phyloP scores from a whole-genome alignment of 768 basidiomycete species.

The Boletus bicolor region DNA sequence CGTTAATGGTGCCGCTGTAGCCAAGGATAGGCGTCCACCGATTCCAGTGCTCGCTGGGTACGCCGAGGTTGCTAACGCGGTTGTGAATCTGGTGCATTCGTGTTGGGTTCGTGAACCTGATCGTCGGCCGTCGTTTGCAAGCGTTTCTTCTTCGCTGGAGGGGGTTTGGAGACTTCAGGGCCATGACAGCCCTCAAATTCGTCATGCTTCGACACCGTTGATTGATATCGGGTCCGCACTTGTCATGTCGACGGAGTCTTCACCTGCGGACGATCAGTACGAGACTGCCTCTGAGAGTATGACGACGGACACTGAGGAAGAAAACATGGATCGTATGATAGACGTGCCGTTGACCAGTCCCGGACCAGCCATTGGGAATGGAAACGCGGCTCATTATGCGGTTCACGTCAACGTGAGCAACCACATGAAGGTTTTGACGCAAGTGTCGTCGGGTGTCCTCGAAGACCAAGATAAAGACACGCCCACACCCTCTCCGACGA shows the following conservation, averaged over 20 bases:
- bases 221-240: not conserved
- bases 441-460: not conserved
- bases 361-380: not conserved
- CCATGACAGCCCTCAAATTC: not conserved
- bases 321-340: slow-evolving; percentile 9
- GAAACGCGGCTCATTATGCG: not conserved
- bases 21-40: slow-evolving; percentile 48
- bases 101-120: slow-evolving; percentile 59
- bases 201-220: not conserved
- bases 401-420: slow-evolving; percentile 3
- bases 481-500: slow-evolving; percentile 33
- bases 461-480: not conserved
- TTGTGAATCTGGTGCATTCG: slow-evolving; percentile 42
- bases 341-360: slow-evolving; percentile 21
- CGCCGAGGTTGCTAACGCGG: slow-evolving; percentile 31
- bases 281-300: slow-evolving; percentile 29
- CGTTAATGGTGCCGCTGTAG: slow-evolving; percentile 33
- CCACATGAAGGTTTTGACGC: slow-evolving; percentile 21
- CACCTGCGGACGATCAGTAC: slow-evolving; percentile 24
- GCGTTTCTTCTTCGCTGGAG: slow-evolving; percentile 46
- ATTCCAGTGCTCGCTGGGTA: slow-evolving; percentile 39
- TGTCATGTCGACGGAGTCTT: slow-evolving; percentile 11
- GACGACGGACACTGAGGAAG: slow-evolving; percentile 16
- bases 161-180: slow-evolving; percentile 41
- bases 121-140: slow-evolving; percentile 51